These are phyloP conservation scores for Leishmania amazonensis DNA, from an alignment of 208 protist species.

Conservation along the genomic window DNA sequence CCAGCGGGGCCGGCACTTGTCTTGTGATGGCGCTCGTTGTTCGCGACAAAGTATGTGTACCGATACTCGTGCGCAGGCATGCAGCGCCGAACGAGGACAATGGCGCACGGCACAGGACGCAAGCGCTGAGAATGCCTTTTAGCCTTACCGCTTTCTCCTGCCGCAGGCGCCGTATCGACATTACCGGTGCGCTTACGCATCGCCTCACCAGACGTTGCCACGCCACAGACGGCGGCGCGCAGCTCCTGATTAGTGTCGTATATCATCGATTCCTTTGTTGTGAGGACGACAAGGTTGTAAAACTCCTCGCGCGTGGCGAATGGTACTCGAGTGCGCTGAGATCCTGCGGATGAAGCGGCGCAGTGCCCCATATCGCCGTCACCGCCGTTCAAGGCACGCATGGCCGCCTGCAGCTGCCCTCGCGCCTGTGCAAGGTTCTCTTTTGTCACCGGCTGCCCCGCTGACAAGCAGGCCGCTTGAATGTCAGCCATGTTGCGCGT, in stretches of 20 bases:
- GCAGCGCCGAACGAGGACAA: conserved; percentile 44
- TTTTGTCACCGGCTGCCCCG: background rate
- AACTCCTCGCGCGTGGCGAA: conserved; percentile 37
- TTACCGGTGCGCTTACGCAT: background rate
- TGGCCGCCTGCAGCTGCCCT: conserved; percentile 18
- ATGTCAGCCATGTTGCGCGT: conserved; percentile 20
- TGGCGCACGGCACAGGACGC: conserved; percentile 45
- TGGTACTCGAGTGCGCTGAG: conserved; percentile 17
- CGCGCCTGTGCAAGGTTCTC: conserved; percentile 6
- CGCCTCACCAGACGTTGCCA: background rate
- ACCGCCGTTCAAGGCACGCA: background rate
- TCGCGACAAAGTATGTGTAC: conserved; percentile 31
- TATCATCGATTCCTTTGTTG: conserved; percentile 33
- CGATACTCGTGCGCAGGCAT: conserved; percentile 27
- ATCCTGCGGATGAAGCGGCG: background rate
- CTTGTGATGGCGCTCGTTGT: conserved; percentile 36
- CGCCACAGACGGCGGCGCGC: conserved; percentile 5
- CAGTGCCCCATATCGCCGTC: background rate
- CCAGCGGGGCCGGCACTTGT: background rate
- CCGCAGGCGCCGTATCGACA: background rate
- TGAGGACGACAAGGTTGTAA: conserved; percentile 45
- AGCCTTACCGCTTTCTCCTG: background rate
- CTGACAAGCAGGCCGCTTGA: conserved; percentile 17
- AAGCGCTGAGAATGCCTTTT: conserved; percentile 8
- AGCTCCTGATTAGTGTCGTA: conserved; percentile 30